Evolutionary conservation across 495 filamentous ascomycete species (phyloP).

Genomic region (Lasiosphaeria miniovina): DNA sequence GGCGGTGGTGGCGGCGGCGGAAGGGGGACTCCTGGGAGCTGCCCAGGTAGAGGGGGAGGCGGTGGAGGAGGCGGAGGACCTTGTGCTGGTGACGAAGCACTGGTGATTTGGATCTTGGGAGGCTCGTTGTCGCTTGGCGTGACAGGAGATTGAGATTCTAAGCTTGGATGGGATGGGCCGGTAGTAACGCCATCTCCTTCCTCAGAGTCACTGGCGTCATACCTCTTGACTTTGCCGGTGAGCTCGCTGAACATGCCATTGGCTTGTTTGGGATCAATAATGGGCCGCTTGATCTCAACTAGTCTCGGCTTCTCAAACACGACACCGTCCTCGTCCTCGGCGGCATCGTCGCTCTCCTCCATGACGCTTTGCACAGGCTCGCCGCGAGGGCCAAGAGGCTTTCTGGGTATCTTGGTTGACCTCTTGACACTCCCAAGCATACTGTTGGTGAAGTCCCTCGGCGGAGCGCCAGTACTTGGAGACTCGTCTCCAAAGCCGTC

Average conservation of each 20-base stretch:
- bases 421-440: constrained; percentile 64
- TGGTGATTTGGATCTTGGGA: constrained; percentile 46
- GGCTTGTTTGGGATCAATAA: constrained; percentile 69
- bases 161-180: constrained; percentile 71
- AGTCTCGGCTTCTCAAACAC: constrained; percentile 66
- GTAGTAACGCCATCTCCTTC: constrained; percentile 70
- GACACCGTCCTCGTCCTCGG: constrained; percentile 48
- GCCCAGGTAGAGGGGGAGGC: constrained; percentile 45
- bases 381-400: constrained; percentile 45
- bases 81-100: constrained; percentile 19
- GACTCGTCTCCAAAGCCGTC: constrained; percentile 57
- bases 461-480: constrained; percentile 22
- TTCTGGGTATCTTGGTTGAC: constrained; percentile 49
- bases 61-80: constrained; percentile 31
- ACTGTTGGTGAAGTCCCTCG: constrained; percentile 47
- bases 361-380: constrained; percentile 39
- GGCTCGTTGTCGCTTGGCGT: constrained; percentile 63
- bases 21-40: constrained; percentile 35
- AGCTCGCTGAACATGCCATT: constrained; percentile 79
- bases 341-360: constrained; percentile 37
- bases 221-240: constrained; percentile 67
- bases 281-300: constrained; percentile 67
- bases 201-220: constrained; percentile 72
- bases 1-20: constrained; percentile 52
- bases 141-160: constrained; percentile 66